Percentiles rank a stretch among this genome's conserved stretches.
These are phyloP conservation scores for Sinapis alba DNA, from an alignment of 441 rosid genomes.

Conservation along the genomic window DNA sequence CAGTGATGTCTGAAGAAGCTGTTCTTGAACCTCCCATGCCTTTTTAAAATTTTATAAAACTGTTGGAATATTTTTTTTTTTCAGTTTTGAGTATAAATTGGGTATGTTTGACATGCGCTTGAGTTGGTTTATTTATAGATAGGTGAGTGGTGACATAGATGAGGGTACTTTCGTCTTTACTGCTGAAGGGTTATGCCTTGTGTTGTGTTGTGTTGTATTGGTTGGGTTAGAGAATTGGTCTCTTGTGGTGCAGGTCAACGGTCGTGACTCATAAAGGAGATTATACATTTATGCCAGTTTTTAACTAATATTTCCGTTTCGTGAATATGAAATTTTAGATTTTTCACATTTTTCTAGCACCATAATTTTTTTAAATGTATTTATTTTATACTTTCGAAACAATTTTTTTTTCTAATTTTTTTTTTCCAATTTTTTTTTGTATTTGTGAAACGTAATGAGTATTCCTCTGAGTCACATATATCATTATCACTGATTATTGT, in stretches of 20 bases:
- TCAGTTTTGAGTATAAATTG: neutral
- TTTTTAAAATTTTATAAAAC: slow-evolving; percentile 5
- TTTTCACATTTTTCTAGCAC: no score
- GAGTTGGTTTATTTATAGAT: slow-evolving; percentile 13
- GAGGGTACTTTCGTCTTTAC: slow-evolving; percentile 32
- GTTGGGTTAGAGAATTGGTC: slow-evolving; percentile 8
- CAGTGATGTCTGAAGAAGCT: slow-evolving; percentile 53
- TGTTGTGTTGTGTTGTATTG: slow-evolving; percentile 22
- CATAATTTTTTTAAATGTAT: no score
- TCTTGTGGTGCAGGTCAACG: slow-evolving; percentile 31
- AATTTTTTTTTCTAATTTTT: no score
- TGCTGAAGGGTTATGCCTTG: no score
- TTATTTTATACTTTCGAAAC: no score
- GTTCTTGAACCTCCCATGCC: slow-evolving; percentile 36
- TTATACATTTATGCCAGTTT: slow-evolving; percentile 2
- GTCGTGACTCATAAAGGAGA: slow-evolving; percentile 27
- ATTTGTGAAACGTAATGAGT: no score
- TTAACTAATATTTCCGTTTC: neutral
- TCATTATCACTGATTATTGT: neutral
- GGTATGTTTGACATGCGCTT: neutral
- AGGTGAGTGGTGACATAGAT: neutral
- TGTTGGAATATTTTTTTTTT: neutral
- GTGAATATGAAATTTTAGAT: no score
- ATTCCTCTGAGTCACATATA: neutral
- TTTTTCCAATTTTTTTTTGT: no score